Conservation (phyloP, 345 rosid genomes). For the Eucalyptus guilfoylei region DNA sequence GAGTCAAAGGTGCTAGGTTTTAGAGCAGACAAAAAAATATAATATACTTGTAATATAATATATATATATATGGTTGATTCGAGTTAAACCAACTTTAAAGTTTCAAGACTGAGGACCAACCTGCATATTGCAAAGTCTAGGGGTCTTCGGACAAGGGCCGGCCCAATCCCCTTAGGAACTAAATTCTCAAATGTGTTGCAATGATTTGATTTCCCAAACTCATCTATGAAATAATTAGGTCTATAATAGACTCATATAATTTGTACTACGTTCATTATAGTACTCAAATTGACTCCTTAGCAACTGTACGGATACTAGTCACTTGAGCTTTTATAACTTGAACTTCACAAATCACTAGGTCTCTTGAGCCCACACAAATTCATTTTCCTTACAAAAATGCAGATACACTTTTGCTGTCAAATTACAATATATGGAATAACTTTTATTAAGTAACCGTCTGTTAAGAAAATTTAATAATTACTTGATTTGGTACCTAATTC, state of each 20-base stretch:
- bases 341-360: too few relatives aligned
- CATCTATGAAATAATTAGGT: neutral
- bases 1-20: too few relatives aligned
- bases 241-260: neutral
- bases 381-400: neutral
- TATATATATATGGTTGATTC: too few relatives aligned
- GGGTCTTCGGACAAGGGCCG: accelerated
- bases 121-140: too few relatives aligned
- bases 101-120: accelerated
- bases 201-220: neutral
- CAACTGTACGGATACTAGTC: neutral
- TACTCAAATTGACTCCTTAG: neutral
- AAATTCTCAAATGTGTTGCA: neutral
- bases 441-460: neutral
- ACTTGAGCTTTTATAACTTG: neutral
- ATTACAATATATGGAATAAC: neutral
- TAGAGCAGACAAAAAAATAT: too few relatives aligned
- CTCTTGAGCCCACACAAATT: neutral
- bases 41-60: too few relatives aligned
- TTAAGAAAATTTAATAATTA: too few relatives aligned
- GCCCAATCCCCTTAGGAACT: too few relatives aligned
- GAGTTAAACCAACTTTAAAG: too few relatives aligned
- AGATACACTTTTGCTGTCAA: neutral
- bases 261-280: neutral
- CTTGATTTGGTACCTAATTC: neutral